phyloP scores from a whole-genome alignment of 225 moss, liverwort and hornwort species.

The Thuidium tamariscinum region DNA sequence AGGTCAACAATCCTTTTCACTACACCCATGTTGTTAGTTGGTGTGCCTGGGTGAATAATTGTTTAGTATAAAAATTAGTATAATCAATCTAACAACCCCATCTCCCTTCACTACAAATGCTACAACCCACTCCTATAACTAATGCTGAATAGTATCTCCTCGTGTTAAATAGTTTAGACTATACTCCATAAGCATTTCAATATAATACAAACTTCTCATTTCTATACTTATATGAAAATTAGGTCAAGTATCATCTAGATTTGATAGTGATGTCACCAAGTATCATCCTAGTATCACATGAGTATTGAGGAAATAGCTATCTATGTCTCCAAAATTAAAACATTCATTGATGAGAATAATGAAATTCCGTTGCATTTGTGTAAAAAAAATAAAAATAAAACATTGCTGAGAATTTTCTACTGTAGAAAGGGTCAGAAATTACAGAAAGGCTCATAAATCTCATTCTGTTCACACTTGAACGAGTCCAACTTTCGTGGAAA shows the following conservation, averaged over 20 bases:
- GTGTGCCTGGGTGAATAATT: neutral
- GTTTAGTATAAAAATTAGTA: neutral
- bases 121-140: rapidly evolving
- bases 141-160: rapidly evolving
- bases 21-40: neutral
- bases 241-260: neutral
- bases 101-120: neutral
- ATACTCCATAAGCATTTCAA: no score
- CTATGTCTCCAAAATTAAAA: no score
- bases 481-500: neutral
- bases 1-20: neutral
- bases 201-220: neutral
- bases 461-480: neutral
- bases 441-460: neutral
- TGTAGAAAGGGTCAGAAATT: neutral
- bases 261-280: no score
- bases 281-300: neutral
- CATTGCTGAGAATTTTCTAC: neutral
- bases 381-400: no score
- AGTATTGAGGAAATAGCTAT: neutral
- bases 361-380: no score
- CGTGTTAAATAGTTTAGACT: neutral
- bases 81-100: neutral
- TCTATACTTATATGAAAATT: neutral
- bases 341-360: no score